Evolutionary conservation across 2,329 filamentous ascomycete genomes (phyloP).

Genomic region (Thielaviopsis euricoi): DNA sequence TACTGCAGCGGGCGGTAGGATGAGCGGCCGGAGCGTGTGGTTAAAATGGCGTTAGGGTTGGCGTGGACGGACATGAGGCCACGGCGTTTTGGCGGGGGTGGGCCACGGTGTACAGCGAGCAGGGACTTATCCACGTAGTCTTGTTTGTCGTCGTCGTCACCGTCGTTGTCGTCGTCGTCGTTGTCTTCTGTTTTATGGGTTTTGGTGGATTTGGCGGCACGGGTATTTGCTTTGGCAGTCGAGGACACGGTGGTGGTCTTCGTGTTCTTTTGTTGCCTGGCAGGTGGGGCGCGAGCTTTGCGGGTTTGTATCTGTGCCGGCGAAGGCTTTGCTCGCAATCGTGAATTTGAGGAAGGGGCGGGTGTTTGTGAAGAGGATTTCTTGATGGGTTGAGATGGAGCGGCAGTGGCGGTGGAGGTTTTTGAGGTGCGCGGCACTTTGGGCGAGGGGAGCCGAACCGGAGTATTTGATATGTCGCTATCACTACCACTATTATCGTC

Average conservation of each 20-base stretch:
- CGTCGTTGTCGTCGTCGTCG: constrained; percentile 14
- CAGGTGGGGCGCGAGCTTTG: neutral
- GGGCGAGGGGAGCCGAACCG: neutral
- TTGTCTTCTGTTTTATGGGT: neutral
- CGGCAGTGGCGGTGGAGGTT: no score
- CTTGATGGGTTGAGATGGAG: neutral
- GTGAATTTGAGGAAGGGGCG: neutral
- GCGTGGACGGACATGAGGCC: constrained; percentile 36
- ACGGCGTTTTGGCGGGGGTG: constrained; percentile 37
- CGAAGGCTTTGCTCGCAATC: neutral
- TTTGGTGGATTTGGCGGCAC: neutral
- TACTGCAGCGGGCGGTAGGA: constrained; percentile 66
- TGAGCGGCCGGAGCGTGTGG: constrained; percentile 60
- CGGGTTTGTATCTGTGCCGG: constrained; percentile 1
- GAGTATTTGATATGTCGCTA: neutral
- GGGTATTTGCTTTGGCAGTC: neutral
- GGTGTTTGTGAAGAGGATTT: neutral
- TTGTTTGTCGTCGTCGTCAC: constrained; percentile 16
- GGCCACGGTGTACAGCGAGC: constrained; percentile 33
- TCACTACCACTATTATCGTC: neutral
- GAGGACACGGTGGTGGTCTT: neutral
- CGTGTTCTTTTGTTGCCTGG: neutral
- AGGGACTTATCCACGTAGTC: constrained; percentile 29
- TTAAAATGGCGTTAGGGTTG: constrained; percentile 33
- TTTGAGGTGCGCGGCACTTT: neutral